Base-by-base conservation (phyloP, 1,284 basidiomycete genomes). In the Prillingera fragicola region DNA sequence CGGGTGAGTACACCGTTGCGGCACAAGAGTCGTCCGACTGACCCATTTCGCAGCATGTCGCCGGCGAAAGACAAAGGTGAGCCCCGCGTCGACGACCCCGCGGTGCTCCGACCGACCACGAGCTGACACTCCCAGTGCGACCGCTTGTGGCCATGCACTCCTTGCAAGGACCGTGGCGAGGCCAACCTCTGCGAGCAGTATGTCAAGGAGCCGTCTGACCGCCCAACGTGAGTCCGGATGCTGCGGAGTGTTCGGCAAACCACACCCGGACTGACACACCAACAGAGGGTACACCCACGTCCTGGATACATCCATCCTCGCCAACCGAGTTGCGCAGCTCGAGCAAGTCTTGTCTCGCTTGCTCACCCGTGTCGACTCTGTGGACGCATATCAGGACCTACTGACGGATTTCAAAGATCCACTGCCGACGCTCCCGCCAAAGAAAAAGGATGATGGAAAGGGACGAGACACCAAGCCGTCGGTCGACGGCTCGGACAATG, bases 211-310 rank as follows among this genome's bases (percentile, higher is more conserved):
- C 50, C 50, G 3, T 48, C 29, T 18, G 50, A 52, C 32, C 44
- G 43, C 19, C 50, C 50, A 8, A 52, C 50, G 50, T 52, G 23
- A 32, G 50, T 31, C 12, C 6, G 6, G 10, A 28, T 27, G 24
- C 23, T 17, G n/a, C n/a, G 21, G 37, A 25, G 37, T 27, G n/a
- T 4, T 19, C 10, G 33, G 17, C 19, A 19, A 17, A 13, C 33
- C 17, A 14, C 19, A 18, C 19, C 18, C 33, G n/a, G 14, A 21
- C 25, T 34, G 43, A 19, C 37, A 38, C 24, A 33, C 32, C 10
- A 13, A 19, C 48, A 57, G 56, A 2, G 56, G 56, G 14, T 58
- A 58, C 36, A 58, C 56, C 1, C 56, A 57, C 28, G 49, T 57
- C 5, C 33, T 48, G 9, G 56, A 57, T 26, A 53, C 52, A 12